These are phyloP conservation scores for Sphaerulina vaccinii DNA, from an alignment of 2,329 filamentous ascomycete genomes.

Conservation along the genomic window DNA sequence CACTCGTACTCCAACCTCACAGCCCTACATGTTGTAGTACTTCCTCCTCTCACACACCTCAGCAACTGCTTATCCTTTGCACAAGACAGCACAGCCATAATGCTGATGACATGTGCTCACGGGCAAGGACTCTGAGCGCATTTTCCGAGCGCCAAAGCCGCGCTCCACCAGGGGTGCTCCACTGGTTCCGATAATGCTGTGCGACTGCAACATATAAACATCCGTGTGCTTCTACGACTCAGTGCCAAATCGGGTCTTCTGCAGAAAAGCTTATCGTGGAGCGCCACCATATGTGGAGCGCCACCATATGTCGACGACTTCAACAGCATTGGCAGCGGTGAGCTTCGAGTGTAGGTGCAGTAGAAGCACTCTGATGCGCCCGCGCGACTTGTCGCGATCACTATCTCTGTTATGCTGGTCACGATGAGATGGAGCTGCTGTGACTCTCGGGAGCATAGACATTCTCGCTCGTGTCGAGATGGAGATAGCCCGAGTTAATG, in stretches of 20 bases:
- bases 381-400: no score
- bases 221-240: conserved; percentile 2
- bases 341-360: no score
- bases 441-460: no score
- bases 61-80: no score
- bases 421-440: no score
- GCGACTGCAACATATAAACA: conserved; percentile 1
- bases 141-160: neutral
- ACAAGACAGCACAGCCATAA: no score
- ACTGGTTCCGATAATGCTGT: conserved; percentile 3
- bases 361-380: no score
- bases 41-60: neutral
- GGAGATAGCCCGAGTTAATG: no score
- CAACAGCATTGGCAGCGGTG: no score
- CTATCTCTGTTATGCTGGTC: no score
- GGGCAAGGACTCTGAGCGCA: neutral
- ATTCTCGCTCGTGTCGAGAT: no score
- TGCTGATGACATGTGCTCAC: neutral
- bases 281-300: neutral
- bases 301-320: neutral
- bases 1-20: no score
- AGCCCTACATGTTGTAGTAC: neutral
- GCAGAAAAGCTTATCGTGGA: neutral
- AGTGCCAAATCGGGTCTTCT: neutral
- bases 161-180: neutral